These are phyloP conservation scores for Termitomyces sp. DNA, from an alignment of 768 basidiomycete species.

Conservation along the genomic window DNA sequence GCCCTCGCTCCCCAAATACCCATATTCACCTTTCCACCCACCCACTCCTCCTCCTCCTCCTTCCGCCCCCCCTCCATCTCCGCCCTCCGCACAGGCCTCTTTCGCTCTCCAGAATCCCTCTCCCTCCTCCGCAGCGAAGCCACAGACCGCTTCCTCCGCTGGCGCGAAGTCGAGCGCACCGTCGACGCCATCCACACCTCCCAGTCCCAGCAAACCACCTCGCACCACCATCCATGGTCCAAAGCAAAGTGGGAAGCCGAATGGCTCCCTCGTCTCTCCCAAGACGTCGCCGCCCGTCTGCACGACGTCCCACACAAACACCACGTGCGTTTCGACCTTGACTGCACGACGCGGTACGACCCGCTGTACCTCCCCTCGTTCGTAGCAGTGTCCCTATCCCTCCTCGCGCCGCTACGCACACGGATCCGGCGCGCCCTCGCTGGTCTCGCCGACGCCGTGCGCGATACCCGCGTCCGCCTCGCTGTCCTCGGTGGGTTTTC, in stretches of 20 bases:
- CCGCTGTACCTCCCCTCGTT: constrained; percentile 65
- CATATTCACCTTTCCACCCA: constrained; percentile 45
- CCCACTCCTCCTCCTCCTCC: constrained; percentile 30
- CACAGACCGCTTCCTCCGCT: constrained; percentile 62
- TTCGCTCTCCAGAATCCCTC: constrained; percentile 59
- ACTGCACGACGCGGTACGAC: constrained; percentile 33
- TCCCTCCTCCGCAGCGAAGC: constrained; percentile 55
- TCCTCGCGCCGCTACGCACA: constrained; percentile 40
- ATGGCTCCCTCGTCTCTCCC: constrained; percentile 56
- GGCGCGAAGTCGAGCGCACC: constrained; percentile 64
- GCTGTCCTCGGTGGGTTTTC: constrained; percentile 34
- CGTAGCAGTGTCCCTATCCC: constrained; percentile 53
- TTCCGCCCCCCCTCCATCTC: constrained; percentile 48
- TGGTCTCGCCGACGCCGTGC: constrained; percentile 14
- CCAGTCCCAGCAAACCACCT: constrained; percentile 21
- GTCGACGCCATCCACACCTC: constrained; percentile 35
- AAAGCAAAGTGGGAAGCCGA: constrained; percentile 64
- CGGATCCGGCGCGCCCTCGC: constrained; percentile 20
- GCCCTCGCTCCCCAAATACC: constrained; percentile 49
- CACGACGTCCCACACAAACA: constrained; percentile 9
- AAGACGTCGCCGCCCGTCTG: constrained; percentile 49
- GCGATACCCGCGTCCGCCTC: constrained; percentile 23
- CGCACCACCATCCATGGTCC: constrained; percentile 35
- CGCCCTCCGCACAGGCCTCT: constrained; percentile 53
- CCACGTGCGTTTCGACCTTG: neutral